These are phyloP conservation scores for Aspergillus novoparasiticus DNA, from an alignment of 2,329 filamentous ascomycete species.

Conservation along the genomic window DNA sequence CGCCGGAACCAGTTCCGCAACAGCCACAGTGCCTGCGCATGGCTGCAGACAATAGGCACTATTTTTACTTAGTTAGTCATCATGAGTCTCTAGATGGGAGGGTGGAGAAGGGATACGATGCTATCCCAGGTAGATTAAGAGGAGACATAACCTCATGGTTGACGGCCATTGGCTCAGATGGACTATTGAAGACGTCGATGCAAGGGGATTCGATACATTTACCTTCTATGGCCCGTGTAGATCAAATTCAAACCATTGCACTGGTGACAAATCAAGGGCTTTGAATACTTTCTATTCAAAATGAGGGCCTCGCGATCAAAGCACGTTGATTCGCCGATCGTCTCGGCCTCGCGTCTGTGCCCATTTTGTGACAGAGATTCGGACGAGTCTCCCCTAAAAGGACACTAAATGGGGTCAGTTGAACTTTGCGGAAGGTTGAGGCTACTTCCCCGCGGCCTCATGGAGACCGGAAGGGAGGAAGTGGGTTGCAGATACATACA, in stretches of 20 bases:
- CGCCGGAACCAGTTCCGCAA: constrained; percentile 19
- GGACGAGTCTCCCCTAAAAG: neutral
- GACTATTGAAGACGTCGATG: constrained; percentile 35
- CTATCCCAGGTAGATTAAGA: neutral
- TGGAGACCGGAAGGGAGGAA: constrained; percentile 10
- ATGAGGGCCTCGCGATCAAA: constrained; percentile 22
- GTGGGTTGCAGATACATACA: constrained; percentile 9
- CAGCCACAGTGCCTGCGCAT: constrained; percentile 17
- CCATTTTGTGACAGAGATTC: constrained; percentile 37
- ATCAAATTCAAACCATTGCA: constrained; percentile 26
- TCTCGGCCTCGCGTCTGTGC: constrained; percentile 30
- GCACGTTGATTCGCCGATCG: constrained; percentile 32
- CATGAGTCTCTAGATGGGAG: neutral
- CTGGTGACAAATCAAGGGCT: constrained; percentile 41
- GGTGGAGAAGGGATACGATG: neutral
- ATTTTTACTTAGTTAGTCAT: constrained; percentile 1
- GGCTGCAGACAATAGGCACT: constrained; percentile 19
- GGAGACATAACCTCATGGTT: constrained; percentile 6
- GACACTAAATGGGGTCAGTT: constrained; percentile 10
- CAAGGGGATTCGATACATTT: constrained; percentile 37
- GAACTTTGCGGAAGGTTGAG: constrained; percentile 27
- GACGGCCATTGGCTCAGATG: constrained; percentile 28
- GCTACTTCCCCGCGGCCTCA: constrained; percentile 25
- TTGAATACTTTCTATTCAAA: constrained; percentile 20
- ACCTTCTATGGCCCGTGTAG: constrained; percentile 30